phyloP scores from a whole-genome alignment of 805 yeast species.

The Wickerhamiella sorbophila region DNA sequence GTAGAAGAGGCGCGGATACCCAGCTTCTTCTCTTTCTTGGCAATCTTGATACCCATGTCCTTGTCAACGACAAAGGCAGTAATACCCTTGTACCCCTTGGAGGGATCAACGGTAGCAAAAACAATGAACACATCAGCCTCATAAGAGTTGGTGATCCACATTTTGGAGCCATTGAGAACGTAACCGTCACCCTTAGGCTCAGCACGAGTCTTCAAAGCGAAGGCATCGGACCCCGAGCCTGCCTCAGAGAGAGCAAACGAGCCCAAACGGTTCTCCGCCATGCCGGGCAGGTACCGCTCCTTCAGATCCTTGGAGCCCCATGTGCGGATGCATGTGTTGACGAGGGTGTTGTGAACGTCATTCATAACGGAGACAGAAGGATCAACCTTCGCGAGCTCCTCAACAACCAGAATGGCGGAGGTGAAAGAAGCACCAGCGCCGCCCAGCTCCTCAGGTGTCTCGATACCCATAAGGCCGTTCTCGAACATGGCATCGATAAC shows the following conservation, averaged over 20 bases:
- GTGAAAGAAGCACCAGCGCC: slow-evolving; percentile 34
- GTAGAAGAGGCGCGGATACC: slow-evolving; percentile 33
- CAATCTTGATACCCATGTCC: slow-evolving; percentile 29
- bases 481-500: slow-evolving; percentile 21
- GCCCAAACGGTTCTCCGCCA: slow-evolving; percentile 27
- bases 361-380: slow-evolving; percentile 31
- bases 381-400: slow-evolving; percentile 32
- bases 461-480: slow-evolving; percentile 33
- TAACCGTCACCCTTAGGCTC: slow-evolving; percentile 28
- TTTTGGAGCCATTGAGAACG: slow-evolving; percentile 29
- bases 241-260: slow-evolving; percentile 30
- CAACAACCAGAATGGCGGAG: slow-evolving; percentile 32
- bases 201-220: slow-evolving; percentile 30
- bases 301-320: slow-evolving; percentile 27
- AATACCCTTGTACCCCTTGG: slow-evolving; percentile 32
- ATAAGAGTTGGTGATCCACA: slow-evolving; percentile 34
- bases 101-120: slow-evolving; percentile 30
- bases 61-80: slow-evolving; percentile 31
- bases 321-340: slow-evolving; percentile 29
- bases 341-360: slow-evolving; percentile 34
- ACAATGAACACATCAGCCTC: slow-evolving; percentile 31
- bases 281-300: slow-evolving; percentile 29
- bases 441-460: slow-evolving; percentile 33
- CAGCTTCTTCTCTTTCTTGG: slow-evolving; percentile 32
- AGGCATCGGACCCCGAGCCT: slow-evolving; percentile 32